These are phyloP conservation scores for Trichoderma asperellum DNA, from an alignment of 2,329 filamentous ascomycete species.

Conservation along the genomic window DNA sequence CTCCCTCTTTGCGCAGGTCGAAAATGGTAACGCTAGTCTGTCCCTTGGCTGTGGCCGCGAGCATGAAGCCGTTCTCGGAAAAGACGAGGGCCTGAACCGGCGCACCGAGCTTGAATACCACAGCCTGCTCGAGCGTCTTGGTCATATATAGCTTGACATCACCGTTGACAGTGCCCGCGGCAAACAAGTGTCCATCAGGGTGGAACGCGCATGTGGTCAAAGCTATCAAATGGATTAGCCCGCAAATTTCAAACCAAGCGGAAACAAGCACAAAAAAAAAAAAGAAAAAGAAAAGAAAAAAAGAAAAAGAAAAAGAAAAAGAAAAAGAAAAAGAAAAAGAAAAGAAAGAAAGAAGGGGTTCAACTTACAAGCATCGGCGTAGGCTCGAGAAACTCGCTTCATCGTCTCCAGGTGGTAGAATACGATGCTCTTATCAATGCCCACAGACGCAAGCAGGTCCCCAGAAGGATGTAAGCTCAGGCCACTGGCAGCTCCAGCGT, in stretches of 20 bases:
- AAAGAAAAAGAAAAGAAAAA: not conserved
- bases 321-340: not conserved
- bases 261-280: not conserved
- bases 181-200: slow-evolving; percentile 93
- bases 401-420: slow-evolving; percentile 78
- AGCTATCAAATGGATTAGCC: slow-evolving; percentile 51
- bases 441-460: slow-evolving; percentile 82
- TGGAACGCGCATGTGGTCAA: slow-evolving; percentile 84
- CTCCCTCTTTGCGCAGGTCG: slow-evolving; percentile 89
- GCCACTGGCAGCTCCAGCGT: slow-evolving; percentile 79
- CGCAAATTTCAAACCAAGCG: not conserved
- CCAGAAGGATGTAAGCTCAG: slow-evolving; percentile 82
- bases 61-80: slow-evolving; percentile 96
- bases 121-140: slow-evolving; percentile 75
- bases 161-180: slow-evolving; percentile 76
- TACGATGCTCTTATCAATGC: slow-evolving; percentile 88
- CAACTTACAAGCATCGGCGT: slow-evolving; percentile 76
- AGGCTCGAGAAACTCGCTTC: slow-evolving; percentile 75
- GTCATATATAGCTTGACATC: slow-evolving; percentile 89
- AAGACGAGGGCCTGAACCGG: slow-evolving; percentile 79
- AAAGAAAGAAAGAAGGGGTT: not conserved
- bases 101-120: slow-evolving; percentile 69
- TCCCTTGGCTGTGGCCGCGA: slow-evolving; percentile 79
- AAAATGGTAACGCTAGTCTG: slow-evolving; percentile 83
- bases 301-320: not conserved